phyloP scores from a whole-genome alignment of 176 grass and related monocot genomes.

The Aegilops speltoides region DNA sequence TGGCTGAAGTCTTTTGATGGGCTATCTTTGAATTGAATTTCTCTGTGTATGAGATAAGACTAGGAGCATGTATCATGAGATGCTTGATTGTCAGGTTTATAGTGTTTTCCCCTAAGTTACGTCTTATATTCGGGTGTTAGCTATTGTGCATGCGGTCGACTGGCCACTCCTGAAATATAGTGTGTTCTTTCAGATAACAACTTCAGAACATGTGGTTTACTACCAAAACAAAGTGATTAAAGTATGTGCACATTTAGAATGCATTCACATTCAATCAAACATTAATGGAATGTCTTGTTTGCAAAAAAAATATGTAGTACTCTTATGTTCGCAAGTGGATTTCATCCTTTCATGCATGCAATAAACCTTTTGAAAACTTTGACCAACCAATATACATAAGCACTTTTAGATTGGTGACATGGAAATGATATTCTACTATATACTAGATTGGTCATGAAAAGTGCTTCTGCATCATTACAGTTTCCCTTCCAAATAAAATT shows the following conservation, averaged over 20 bases:
- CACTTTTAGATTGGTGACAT: neutral
- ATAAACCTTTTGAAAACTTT: neutral
- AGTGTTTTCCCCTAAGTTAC: neutral
- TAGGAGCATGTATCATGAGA: neutral
- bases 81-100: neutral
- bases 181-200: neutral
- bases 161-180: neutral
- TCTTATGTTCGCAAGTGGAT: neutral
- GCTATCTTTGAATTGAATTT: neutral
- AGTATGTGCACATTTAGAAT: neutral
- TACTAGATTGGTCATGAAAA: neutral
- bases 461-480: neutral
- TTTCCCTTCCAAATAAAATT: too few species aligned
- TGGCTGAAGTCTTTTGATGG: neutral
- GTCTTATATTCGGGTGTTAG: neutral
- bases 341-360: neutral
- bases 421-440: neutral
- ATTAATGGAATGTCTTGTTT: neutral
- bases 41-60: neutral
- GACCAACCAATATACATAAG: neutral
- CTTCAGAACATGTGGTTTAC: neutral
- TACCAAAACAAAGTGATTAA: neutral
- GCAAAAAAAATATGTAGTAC: neutral
- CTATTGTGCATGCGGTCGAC: neutral
- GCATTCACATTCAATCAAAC: neutral